Evolutionary conservation across 1,284 basidiomycete species (phyloP).

Genomic region (Volvariella volvacea): DNA sequence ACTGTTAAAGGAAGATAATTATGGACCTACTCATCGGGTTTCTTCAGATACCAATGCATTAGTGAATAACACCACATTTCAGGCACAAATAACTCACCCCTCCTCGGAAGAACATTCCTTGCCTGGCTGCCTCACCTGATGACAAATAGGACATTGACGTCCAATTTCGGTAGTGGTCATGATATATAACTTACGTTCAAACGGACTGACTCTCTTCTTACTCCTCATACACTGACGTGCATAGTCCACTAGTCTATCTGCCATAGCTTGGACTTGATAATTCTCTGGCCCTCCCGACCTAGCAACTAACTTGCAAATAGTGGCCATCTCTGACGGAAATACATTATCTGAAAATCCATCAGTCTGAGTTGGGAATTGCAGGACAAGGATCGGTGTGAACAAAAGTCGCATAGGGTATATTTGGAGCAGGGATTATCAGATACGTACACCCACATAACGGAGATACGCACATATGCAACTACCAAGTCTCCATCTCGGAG

Average conservation of each 20-base stretch:
- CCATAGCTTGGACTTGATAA: constrained; percentile 59
- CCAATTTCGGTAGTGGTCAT: not conserved
- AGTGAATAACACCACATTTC: not conserved
- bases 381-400: not conserved
- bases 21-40: constrained; percentile 36
- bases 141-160: constrained; percentile 1
- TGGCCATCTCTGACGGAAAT: constrained; percentile 62
- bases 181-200: constrained; percentile 46
- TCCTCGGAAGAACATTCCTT: constrained; percentile 58
- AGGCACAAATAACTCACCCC: constrained; percentile 43
- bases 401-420: constrained; percentile 11
- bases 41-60: constrained; percentile 20
- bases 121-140: constrained; percentile 52
- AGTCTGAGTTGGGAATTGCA: constrained; percentile 47
- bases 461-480: constrained; percentile 54
- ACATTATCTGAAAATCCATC: constrained; percentile 88
- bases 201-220: constrained; percentile 57
- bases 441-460: constrained; percentile 1
- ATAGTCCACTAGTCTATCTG: constrained; percentile 66
- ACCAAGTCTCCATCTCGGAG: constrained; percentile 71
- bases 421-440: constrained; percentile 1
- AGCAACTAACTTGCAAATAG: constrained; percentile 59
- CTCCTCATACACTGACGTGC: constrained; percentile 64
- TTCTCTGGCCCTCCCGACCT: constrained; percentile 51
- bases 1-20: not conserved